Evolutionary conservation across 805 yeast genomes (phyloP), one percentile per base, ranked within the genome.

Genomic region (Teunomyces aglyptinius): DNA sequence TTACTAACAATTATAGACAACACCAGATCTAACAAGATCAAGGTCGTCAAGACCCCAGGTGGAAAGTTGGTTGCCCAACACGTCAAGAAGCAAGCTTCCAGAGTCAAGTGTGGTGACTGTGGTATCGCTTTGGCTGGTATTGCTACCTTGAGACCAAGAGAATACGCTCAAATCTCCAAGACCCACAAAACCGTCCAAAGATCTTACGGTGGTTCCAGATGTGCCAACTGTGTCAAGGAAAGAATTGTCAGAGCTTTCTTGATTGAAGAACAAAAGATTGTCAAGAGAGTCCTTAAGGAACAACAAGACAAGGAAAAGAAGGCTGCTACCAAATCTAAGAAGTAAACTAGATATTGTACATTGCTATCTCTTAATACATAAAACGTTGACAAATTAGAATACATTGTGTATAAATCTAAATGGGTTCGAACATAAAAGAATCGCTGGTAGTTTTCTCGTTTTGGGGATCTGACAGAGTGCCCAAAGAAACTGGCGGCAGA

Each of bases 41-140:
- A 88, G 91, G 96, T 92, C 78, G 96, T 92, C 69, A 94, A 92
- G 89, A 94, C 99, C 80, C 99, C 99, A 78, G 99, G 99, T 85
- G 98, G 98, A 75, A 86, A 86, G 78, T 85, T 94, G 78, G 85
- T 90, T 74, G 96, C 96, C 73, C 97, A 91, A 78, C 99, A 94
- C 82, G 81, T 89, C 71, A 89, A 89, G 86, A 90, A 90, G 85
- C 70, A 71, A 63, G 96, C 89, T 68, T 73, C 95, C 68, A 83
- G 89, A 80, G 86, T 85, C 71, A 85, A 83, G 75, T 85, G 91
- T 81, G 91, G 91, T 82, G 91, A 85, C 82, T 82, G 88, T 77
- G 91, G 91, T 74, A 65, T 65, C 52, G 83, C 85, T 67, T 82
- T 89, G 65, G 82, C 89, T 60, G 96, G 96, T 82, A 75, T 94